Base-by-base conservation (phyloP, 768 basidiomycete genomes). In the Trametes cinnabarina region DNA sequence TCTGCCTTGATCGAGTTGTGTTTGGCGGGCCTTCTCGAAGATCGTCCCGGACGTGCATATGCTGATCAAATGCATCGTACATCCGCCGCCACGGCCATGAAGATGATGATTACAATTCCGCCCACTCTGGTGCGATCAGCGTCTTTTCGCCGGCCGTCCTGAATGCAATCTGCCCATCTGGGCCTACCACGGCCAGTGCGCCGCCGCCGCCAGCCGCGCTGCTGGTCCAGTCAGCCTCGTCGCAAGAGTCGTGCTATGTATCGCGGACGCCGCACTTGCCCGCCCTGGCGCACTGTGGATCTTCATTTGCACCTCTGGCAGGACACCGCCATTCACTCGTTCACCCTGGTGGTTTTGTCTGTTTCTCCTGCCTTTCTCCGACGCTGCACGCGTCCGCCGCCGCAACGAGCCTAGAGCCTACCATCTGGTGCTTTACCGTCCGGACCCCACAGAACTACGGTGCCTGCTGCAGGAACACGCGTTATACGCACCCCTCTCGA, bases 331-430 rank as follows among this genome's bases (percentile, higher is more conserved):
- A 17, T 44, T 26, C 37, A n/a, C 23, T 41, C 32, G 11, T 12
- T 32, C 30, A 51, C 63, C 63, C 63, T 55, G 63, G 57, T 37
- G 58, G 64, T 57, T 28, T 48, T 32, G n/a, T 32, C 7, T 7
- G 6, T 32, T 50, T 28, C 46, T 47, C 52, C 46, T 55, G 46
- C 37, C 28, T 30, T 47, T 55, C 54, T 40, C 46, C 46, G 34
- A 32, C 23, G 30, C 25, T 26, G 41, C 19, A 4, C 8, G 17
- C 44, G 23, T 22, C 9, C 14, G 9, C 44, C 22, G 43, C 5
- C 17, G 25, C 22, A 12, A 12, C 17, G 41, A 11, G 11, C 11
- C 41, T 42, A 22, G 53, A n/a, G n/a, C n/a, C 44, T 30, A 25
- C 34, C 23, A 22, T 30, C 28, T 0, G 41, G 42, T 12, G 26